Evolutionary conservation across 495 filamentous ascomycete species (phyloP), one percentile per base, ranked within the genome.

Genomic region (Lentithecium fluviatile): DNA sequence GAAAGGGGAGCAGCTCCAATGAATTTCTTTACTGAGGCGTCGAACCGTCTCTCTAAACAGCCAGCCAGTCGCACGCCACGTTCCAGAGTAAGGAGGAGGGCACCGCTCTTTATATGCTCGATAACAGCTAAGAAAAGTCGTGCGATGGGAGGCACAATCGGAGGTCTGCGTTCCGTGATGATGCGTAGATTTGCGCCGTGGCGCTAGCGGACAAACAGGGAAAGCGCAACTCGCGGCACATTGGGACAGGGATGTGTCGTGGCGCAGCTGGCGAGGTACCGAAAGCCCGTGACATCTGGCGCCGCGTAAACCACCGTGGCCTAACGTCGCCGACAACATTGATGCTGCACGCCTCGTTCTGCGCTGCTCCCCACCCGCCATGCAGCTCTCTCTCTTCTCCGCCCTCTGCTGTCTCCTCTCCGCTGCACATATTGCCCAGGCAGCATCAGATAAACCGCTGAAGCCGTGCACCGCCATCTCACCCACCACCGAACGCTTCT

Each of bases 401-500:
- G 47, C 67, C 12, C 60, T 60, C 45, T 62, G 79, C 52, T 48
- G 68, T 42, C 60, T 73, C 19, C 69, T 78, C 38, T 68, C 71
- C 46, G 48, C 71, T 48, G n/a, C n/a, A n/a, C n/a, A n/a, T n/a
- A n/a, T n/a, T n/a, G 53, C 67, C 34, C 70, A 72, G 38, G 65
- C 74, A 10, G 68, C 73, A 43, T 50, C 66, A 15, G 60, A 20
- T 38, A 67, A 69, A 40, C 74, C 73, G 10, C 68, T 73, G 2
- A 81, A 78, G 17, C 85, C 91, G 13, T 97, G 95, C 72, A 92
- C 93, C 6, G 86, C 89, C 12, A 86, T 85, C 50, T 90, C 88
- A 17, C 78, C 85, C 5, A 81, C 76, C 37, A 86, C 79, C 48
- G 91, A 90, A 47, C 78, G 88, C 53, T 97, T 91, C 82, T 97